Conservation (phyloP, 768 basidiomycete genomes). For the Mycena albidolilacea region DNA sequence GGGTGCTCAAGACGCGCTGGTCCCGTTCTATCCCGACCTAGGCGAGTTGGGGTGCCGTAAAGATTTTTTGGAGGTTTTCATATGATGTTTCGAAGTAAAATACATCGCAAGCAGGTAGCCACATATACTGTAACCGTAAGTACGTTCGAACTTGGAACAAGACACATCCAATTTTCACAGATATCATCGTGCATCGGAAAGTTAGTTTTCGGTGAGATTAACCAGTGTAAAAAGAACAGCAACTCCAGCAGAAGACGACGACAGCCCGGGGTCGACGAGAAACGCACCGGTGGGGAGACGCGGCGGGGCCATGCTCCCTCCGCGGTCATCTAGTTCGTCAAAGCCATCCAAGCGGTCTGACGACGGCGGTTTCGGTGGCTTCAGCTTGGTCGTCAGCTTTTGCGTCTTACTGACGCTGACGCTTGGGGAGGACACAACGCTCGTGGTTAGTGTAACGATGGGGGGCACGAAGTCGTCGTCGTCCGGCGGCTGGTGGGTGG, state of each 20-base stretch:
- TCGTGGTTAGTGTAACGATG: slow-evolving; percentile 28
- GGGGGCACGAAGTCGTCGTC: slow-evolving; percentile 24
- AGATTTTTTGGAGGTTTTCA: slow-evolving; percentile 86
- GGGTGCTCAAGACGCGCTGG: slow-evolving; percentile 91
- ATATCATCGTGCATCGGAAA: too few relatives aligned
- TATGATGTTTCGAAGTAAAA: slow-evolving; percentile 55
- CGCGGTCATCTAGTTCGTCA: background rate
- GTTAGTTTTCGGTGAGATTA: too few relatives aligned
- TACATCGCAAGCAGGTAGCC: too few relatives aligned
- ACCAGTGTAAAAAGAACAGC: too few relatives aligned
- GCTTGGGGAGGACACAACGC: slow-evolving; percentile 12
- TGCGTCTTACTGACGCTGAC: background rate
- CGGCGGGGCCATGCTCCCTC: slow-evolving; percentile 12
- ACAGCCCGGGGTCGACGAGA: background rate
- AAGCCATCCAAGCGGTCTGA: background rate
- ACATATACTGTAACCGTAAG: too few relatives aligned
- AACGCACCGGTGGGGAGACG: background rate
- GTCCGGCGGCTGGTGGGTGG: slow-evolving; percentile 11
- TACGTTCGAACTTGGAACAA: too few relatives aligned
- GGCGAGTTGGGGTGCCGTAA: slow-evolving; percentile 91
- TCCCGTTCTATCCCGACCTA: slow-evolving; percentile 95
- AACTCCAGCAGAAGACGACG: background rate
- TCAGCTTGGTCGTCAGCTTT: slow-evolving; percentile 5
- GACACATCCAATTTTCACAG: too few relatives aligned
- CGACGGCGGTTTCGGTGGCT: background rate